Conservation (phyloP, 495 filamentous ascomycete species). For the Trichoderma erinaceum region DNA sequence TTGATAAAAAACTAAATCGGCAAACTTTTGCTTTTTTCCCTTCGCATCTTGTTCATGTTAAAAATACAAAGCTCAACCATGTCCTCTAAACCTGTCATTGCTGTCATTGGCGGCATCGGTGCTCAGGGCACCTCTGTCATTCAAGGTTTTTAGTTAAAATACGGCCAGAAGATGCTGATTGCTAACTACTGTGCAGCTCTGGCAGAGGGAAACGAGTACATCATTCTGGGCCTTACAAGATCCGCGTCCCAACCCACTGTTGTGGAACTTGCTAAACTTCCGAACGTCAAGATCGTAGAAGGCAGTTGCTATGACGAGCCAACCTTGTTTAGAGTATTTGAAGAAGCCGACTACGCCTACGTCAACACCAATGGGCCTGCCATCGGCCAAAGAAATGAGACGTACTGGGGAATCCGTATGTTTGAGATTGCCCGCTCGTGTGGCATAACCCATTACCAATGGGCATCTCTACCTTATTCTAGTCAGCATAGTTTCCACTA, state of each 20-base stretch:
- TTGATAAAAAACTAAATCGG: no score
- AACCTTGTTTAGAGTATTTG: neutral
- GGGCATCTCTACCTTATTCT: no score
- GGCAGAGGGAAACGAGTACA: neutral
- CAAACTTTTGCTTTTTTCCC: no score
- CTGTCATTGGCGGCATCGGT: neutral
- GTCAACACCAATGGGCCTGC: neutral
- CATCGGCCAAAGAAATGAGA: neutral
- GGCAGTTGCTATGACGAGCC: neutral
- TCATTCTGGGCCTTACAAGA: neutral
- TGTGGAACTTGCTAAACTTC: neutral
- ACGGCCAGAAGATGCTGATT: neutral
- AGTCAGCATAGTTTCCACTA: neutral
- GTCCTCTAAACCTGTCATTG: no score
- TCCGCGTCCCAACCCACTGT: neutral
- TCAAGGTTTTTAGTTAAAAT: neutral
- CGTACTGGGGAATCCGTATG: neutral
- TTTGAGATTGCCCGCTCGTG: neutral
- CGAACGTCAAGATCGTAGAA: neutral
- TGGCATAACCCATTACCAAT: neutral
- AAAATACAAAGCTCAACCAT: no score
- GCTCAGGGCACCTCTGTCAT: neutral
- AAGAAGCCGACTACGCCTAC: neutral
- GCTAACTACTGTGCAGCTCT: neutral
- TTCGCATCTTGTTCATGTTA: no score